These are phyloP conservation scores for Marvania coccoides DNA, from an alignment of 139 green algal species.

Conservation along the genomic window DNA sequence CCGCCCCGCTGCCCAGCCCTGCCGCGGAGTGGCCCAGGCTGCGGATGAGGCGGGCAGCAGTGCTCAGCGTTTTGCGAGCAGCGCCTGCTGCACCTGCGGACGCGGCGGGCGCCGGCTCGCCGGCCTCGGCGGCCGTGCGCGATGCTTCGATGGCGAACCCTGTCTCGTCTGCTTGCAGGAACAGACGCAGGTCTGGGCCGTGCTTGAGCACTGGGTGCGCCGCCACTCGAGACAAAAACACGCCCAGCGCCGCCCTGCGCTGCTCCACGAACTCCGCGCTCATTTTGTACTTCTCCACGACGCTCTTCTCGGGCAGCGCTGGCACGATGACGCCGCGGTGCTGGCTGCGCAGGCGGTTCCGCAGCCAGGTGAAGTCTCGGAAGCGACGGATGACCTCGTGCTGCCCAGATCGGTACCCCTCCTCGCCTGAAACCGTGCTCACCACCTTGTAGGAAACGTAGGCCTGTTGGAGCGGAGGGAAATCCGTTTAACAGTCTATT, in stretches of 20 bases:
- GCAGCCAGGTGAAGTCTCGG: conserved; percentile 86
- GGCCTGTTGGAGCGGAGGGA: no score
- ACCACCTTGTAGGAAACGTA: conserved; percentile 71
- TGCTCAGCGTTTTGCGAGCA: conserved; percentile 12
- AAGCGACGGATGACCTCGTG: conserved; percentile 83
- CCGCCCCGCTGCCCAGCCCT: neutral
- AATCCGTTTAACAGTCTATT: neutral
- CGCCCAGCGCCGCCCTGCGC: conserved; percentile 63
- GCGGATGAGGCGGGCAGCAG: conserved; percentile 6
- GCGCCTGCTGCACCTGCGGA: neutral
- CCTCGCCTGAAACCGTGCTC: conserved; percentile 30
- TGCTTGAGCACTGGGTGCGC: conserved; percentile 64
- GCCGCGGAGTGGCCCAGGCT: conserved; percentile 9
- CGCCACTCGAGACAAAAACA: conserved; percentile 73
- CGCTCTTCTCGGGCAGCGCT: conserved; percentile 84
- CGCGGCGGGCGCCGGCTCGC: neutral
- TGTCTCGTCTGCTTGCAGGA: conserved; percentile 78
- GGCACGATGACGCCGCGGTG: conserved; percentile 78
- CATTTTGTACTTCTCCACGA: conserved; percentile 89
- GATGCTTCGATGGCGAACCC: conserved; percentile 69
- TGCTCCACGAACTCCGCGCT: conserved; percentile 85
- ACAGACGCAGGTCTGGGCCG: conserved; percentile 63
- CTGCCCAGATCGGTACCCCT: conserved; percentile 31
- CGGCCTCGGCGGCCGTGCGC: neutral
- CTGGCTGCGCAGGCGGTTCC: conserved; percentile 62